phyloP scores from a whole-genome alignment of 2,329 filamentous ascomycete species.

The Fusarium fracticaudum region DNA sequence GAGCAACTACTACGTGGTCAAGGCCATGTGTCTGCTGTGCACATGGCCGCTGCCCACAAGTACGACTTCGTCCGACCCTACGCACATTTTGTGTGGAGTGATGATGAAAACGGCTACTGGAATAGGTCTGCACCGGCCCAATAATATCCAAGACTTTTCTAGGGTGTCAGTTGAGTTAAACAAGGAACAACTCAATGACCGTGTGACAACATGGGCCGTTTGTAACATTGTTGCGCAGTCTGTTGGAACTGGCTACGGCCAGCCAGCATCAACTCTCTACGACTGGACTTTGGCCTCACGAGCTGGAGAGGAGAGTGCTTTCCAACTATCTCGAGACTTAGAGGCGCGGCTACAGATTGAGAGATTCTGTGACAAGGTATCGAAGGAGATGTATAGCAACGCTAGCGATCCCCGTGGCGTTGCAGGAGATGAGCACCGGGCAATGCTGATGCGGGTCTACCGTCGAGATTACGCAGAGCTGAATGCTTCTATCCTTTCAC shows the following conservation, averaged over 20 bases:
- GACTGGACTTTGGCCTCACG: slow-evolving; percentile 76
- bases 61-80: slow-evolving; percentile 81
- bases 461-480: slow-evolving; percentile 72
- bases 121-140: slow-evolving; percentile 82
- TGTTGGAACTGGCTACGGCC: slow-evolving; percentile 84
- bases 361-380: slow-evolving; percentile 80
- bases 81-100: slow-evolving; percentile 81
- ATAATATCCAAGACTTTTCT: slow-evolving; percentile 85
- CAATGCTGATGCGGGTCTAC: slow-evolving; percentile 73
- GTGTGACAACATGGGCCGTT: slow-evolving; percentile 83
- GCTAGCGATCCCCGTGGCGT: slow-evolving; percentile 76
- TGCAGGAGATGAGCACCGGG: slow-evolving; percentile 72
- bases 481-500: slow-evolving; percentile 67
- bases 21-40: slow-evolving; percentile 81
- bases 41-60: slow-evolving; percentile 87
- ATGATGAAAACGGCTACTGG: slow-evolving; percentile 91
- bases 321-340: slow-evolving; percentile 69
- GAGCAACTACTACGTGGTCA: slow-evolving; percentile 82
- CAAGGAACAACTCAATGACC: slow-evolving; percentile 81
- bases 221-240: slow-evolving; percentile 86
- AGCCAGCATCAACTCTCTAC: slow-evolving; percentile 80
- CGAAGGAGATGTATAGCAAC: slow-evolving; percentile 82
- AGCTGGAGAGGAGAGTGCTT: slow-evolving; percentile 67
- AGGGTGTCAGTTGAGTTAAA: slow-evolving; percentile 78
- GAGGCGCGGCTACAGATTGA: slow-evolving; percentile 76